Percentiles rank a stretch among this genome's conserved stretches.
These are phyloP conservation scores for Magnolia officinalis DNA, from an alignment of 164 flowering plant genomes.

Conservation along the genomic window DNA sequence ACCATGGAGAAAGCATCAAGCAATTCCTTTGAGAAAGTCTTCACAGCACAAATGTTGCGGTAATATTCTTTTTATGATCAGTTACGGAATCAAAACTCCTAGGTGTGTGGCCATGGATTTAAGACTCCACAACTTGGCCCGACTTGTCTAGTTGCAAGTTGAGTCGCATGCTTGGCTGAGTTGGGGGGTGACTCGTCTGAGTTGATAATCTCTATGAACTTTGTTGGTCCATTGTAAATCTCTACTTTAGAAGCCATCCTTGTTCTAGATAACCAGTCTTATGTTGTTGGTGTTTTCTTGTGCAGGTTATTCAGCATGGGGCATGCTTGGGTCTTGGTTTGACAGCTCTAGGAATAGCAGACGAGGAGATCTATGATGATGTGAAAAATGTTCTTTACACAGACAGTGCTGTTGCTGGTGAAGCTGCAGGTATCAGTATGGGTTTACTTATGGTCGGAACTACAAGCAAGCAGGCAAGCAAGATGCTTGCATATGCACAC, in stretches of 20 bases:
- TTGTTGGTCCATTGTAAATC: not conserved
- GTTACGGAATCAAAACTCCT: not conserved
- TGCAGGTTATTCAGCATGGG: constrained; percentile 94
- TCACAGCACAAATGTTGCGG: constrained; percentile 81
- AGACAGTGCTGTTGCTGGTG: constrained; percentile 93
- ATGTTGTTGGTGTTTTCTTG: not conserved
- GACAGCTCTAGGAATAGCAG: constrained; percentile 89
- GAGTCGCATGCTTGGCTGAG: no score
- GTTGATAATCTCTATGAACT: no score
- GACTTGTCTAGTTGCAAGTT: no score
- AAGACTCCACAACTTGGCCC: no score
- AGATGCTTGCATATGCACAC: constrained; percentile 94
- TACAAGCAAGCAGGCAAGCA: constrained; percentile 81
- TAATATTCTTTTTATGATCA: constrained; percentile 9
- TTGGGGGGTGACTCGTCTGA: no score
- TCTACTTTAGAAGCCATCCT: not conserved
- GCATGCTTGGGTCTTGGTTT: constrained; percentile 93
- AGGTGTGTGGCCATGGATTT: no score
- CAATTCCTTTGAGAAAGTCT: constrained; percentile 87
- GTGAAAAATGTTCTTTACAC: constrained; percentile 73
- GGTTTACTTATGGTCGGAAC: constrained; percentile 95
- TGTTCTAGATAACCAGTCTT: not conserved
- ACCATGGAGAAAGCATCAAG: constrained; percentile 94
- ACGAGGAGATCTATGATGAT: constrained; percentile 86
- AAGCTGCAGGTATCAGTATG: constrained; percentile 93